Evolutionary conservation across 306 rosid genomes (phyloP), one percentile per base, ranked within the genome.

Genomic region (Castanea mollissima): DNA sequence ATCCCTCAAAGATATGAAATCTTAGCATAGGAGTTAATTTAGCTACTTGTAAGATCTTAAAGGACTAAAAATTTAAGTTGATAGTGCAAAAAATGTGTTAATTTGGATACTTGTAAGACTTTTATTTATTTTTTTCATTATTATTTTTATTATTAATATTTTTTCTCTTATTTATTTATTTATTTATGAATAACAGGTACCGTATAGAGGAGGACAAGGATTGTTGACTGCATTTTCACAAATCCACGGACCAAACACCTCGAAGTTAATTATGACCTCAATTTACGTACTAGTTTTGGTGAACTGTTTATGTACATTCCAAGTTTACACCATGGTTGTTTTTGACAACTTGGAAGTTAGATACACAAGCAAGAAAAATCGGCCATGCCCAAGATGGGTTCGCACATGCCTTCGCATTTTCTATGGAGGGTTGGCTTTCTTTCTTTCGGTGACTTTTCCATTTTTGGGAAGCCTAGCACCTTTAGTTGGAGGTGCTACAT

Each of bases 281-380:
- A 56, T 93, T 0, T 93, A 88, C 82, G 5, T 83, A 31, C 60
- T 84, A 1, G 38, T 91, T 25, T 55, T 83, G 29, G 64, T 82
- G 52, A 89, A 88, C 41, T 79, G 93, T 75, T 12, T 91, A 44
- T 54, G 82, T 3, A 82, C 90, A 68, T 93, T 71, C 89, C 98
- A 85, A 88, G 19, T 91, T 29, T 93, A 93, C 16, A 85, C 88
- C 35, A 89, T 91, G 92, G 80, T 82, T 0, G 87, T 83, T 46
- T 91, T 89, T 4, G 98, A 93, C 85, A 93, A 89, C 79, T 27
- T 89, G 49, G 97, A 91, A 78, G 0, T 79, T 1, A 65, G 51
- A 49, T 88, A 88, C 90, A 84, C 82, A 0, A 57, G 68, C 79
- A 65, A 34, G 25, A 93, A 80, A 87, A 87, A 91, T 10, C 12